Evolutionary conservation across 1,139 yeast genomes (phyloP).

Genomic region (Casaregolazyma suthepensis): DNA sequence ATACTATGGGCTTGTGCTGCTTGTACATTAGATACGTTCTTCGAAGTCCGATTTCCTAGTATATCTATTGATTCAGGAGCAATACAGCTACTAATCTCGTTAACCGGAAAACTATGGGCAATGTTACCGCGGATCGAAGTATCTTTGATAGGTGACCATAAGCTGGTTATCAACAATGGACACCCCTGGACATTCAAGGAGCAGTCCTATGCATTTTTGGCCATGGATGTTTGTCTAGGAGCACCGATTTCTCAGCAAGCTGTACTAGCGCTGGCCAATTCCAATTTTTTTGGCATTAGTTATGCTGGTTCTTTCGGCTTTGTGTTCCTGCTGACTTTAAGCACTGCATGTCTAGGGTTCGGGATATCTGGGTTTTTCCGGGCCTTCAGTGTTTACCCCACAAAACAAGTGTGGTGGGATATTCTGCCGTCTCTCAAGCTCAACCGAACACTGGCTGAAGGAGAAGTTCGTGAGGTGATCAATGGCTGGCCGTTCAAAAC

Average conservation of each 20-base stretch:
- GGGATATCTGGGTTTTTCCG: slow-evolving; percentile 59
- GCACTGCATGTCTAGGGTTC: slow-evolving; percentile 54
- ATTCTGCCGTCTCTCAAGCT: slow-evolving; percentile 50
- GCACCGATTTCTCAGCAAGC: slow-evolving; percentile 9
- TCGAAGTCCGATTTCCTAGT: slow-evolving; percentile 50
- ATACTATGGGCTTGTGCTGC: slow-evolving; percentile 52
- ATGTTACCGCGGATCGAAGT: slow-evolving; percentile 24
- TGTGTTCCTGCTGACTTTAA: slow-evolving; percentile 43
- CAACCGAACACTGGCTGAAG: slow-evolving; percentile 45
- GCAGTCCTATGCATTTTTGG: slow-evolving; percentile 54
- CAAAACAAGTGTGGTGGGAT: slow-evolving; percentile 53
- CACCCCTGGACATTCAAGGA: slow-evolving; percentile 67
- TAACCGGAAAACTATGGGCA: slow-evolving; percentile 41
- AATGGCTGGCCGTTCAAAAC: slow-evolving; percentile 49
- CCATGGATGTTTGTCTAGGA: slow-evolving; percentile 26
- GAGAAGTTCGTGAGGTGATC: slow-evolving; percentile 25
- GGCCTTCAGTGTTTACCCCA: slow-evolving; percentile 52
- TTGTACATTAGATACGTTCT: slow-evolving; percentile 52
- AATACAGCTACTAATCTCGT: slow-evolving; percentile 53
- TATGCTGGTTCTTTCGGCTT: slow-evolving; percentile 44
- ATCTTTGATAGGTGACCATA: slow-evolving; percentile 39
- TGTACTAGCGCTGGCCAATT: slow-evolving; percentile 5
- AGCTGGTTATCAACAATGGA: slow-evolving; percentile 48
- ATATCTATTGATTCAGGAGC: slow-evolving; percentile 44
- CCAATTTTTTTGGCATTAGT: slow-evolving; percentile 35